A percentile compares a stretch with the other conserved stretches of the same genome.
These are phyloP conservation scores for Nymphaea thermarum DNA, from an alignment of 164 flowering plant species.

Conservation along the genomic window DNA sequence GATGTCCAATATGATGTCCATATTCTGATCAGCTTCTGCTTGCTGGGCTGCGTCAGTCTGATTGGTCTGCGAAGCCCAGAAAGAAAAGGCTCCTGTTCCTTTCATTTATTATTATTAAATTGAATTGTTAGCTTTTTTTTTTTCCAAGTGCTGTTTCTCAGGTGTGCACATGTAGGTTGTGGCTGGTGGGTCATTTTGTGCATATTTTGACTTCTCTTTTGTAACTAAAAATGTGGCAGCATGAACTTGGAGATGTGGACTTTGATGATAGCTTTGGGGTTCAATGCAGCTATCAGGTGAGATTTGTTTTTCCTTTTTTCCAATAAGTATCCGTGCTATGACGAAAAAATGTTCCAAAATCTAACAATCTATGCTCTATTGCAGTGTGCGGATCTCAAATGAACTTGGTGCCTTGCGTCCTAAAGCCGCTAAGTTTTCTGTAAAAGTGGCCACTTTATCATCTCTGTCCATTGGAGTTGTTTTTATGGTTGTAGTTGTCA, in stretches of 20 bases:
- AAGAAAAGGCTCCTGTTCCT: not conserved
- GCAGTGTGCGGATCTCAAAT: constrained; percentile 68
- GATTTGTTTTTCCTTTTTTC: not conserved
- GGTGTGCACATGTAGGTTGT: not conserved
- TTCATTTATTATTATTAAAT: not conserved
- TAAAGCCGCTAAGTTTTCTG: constrained; percentile 49
- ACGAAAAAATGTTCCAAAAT: too few species aligned
- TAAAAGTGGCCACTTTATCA: constrained; percentile 33
- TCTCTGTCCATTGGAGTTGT: constrained; percentile 32
- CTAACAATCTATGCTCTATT: not conserved
- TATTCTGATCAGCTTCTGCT: too few species aligned
- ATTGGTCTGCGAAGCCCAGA: not conserved
- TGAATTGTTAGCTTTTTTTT: not conserved
- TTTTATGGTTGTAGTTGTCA: constrained; percentile 22
- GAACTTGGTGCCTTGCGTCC: constrained; percentile 68
- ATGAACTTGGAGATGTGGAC: constrained; percentile 41
- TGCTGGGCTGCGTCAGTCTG: too few species aligned
- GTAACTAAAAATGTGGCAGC: constrained; percentile 12
- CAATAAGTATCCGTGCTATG: not conserved
- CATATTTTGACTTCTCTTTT: not conserved
- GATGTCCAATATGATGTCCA: too few species aligned
- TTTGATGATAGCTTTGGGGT: constrained; percentile 36
- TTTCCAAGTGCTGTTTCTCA: not conserved
- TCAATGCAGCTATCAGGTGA: constrained; percentile 41
- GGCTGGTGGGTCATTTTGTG: not conserved